Evolutionary conservation across 2,329 filamentous ascomycete genomes (phyloP), one percentile per base, ranked within the genome.

Genomic region (Camptophora hylomeconis): DNA sequence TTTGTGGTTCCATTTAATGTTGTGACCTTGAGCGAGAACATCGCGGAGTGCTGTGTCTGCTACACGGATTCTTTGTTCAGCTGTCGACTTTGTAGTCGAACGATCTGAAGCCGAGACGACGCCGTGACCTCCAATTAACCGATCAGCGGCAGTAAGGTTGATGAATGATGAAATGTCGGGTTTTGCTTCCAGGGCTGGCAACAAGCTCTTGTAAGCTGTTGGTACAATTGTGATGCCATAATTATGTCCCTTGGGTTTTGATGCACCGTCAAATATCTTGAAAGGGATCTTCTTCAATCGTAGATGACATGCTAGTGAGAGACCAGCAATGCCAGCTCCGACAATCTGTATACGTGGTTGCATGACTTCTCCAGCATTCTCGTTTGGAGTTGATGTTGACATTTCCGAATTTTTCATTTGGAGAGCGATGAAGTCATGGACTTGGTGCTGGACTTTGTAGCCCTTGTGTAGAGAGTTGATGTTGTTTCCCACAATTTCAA

Each of bases 1-100:
- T 24, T 31, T 31, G 22, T 31, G 28, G 19, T 24, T 13, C 28
- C 28, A 31, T 3, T 24, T 15, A 9, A 31, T 17, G 7, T 18
- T 4, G 12, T 16, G 15, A 11, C 22, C 21, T 5, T 24, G 12
- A 5, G 20, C 14, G 12, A 31, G 11, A 14, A 16, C 24, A 11
- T 24, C 13, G 5, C 28, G 28, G 10, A 31, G 10, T 10, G 24
- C 28, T 24, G 12, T 24, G 16, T 31, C 28, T n/a, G n/a, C n/a
- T n/a, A n/a, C n/a, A n/a, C n/a, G n/a, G 16, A 31, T 17, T 24
- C 21, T 23, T 14, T 24, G 20, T 18, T 24, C 24, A 11, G 8
- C 11, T 16, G 15, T 11, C 12, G 21, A 19, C 11, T 18, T 19
- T 5, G n/a, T 9, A 3, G 8, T 7, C 20, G 28, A 24, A n/a